Conservation (phyloP, 345 rosid genomes). For the Bretschneidera sinensis region DNA sequence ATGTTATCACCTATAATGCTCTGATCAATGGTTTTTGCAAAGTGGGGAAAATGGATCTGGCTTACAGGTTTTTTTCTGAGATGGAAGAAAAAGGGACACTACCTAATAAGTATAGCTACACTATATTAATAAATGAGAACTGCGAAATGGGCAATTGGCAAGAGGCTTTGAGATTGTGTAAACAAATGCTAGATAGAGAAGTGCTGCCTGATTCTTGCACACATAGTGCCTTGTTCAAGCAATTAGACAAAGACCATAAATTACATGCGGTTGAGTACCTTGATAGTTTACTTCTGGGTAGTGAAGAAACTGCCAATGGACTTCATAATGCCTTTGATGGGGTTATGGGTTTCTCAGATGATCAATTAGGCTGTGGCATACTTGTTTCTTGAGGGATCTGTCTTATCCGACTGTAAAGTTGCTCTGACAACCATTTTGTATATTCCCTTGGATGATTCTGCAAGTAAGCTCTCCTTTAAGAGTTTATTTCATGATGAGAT, state of each 20-base stretch:
- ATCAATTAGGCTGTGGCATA: too few species aligned
- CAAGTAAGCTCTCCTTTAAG: too few species aligned
- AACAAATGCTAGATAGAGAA: slow-evolving; percentile 58
- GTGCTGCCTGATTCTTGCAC: slow-evolving; percentile 60
- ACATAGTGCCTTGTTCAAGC: slow-evolving; percentile 50
- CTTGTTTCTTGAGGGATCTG: too few species aligned
- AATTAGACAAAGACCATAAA: slow-evolving; percentile 42
- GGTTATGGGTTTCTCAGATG: neutral
- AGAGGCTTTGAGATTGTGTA: slow-evolving; percentile 59
- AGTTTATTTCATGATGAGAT: too few species aligned
- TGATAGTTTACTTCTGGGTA: slow-evolving; percentile 35
- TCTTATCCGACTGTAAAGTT: too few species aligned
- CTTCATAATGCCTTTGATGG: slow-evolving; percentile 16
- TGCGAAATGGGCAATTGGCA: slow-evolving; percentile 46
- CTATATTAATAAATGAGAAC: slow-evolving; percentile 60
- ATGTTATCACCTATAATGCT: slow-evolving; percentile 69
- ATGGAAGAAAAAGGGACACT: slow-evolving; percentile 52
- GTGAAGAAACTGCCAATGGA: slow-evolving; percentile 14
- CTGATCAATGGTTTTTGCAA: slow-evolving; percentile 60
- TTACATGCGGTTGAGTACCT: slow-evolving; percentile 41
- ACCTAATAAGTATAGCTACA: slow-evolving; percentile 68
- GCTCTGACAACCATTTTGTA: too few species aligned
- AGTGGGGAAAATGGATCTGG: slow-evolving; percentile 42
- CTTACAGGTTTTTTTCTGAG: slow-evolving; percentile 43
- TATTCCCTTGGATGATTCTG: too few species aligned